Base-by-base conservation (phyloP, 2,329 filamentous ascomycete species). In the Fusarium proliferatum region DNA sequence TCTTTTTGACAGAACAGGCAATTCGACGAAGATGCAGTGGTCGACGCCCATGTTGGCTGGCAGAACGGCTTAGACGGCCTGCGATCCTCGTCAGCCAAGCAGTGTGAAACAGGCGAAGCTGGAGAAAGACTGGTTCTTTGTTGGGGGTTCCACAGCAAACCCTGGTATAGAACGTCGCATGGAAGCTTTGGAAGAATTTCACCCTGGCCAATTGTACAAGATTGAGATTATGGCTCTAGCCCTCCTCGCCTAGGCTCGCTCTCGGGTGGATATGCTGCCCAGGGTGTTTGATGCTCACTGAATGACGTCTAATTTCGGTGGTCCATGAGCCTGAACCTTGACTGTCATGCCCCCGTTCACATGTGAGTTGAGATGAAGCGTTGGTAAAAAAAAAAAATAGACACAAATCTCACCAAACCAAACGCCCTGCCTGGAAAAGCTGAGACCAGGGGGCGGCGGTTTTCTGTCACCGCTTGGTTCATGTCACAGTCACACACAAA, bases 271-370 rank as follows among this genome's bases (percentile, higher is more conserved):
- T 69, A 74, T 28, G 15, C 34, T 62, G 66, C 46, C 73, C 65
- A 66, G 67, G 75, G 67, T 64, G 23, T 46, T 39, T 28, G n/a
- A 56, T 60, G 58, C 63, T 73, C 67, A 38, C 74, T 78, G 68
- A 74, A 78, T 78, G 74, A 78, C 76, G 75, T 76, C 74, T 67
- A 78, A 78, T 78, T 78, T 78, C 76, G 64, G 61, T 67, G 61
- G 51, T 69, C 51, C 65, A 71, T 73, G 72, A 76, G 49, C 64
- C 39, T 51, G 66, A 69, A 64, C 64, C 75, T 64, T 41, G 65
- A 57, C 71, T 77, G 69, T 75, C 67, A 72, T 55, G 65, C 62
- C 67, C 64, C 55, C 38, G 21, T 58, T 49, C 28, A 46, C 39
- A 43, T 68, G 64, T 68, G 46, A 68, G 64, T 42, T 59, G 49